A percentile compares a stretch with the other conserved stretches of the same genome.
Evolutionary conservation across 2,329 filamentous ascomycete species (phyloP).

Genomic region (Trichoderma sp.): DNA sequence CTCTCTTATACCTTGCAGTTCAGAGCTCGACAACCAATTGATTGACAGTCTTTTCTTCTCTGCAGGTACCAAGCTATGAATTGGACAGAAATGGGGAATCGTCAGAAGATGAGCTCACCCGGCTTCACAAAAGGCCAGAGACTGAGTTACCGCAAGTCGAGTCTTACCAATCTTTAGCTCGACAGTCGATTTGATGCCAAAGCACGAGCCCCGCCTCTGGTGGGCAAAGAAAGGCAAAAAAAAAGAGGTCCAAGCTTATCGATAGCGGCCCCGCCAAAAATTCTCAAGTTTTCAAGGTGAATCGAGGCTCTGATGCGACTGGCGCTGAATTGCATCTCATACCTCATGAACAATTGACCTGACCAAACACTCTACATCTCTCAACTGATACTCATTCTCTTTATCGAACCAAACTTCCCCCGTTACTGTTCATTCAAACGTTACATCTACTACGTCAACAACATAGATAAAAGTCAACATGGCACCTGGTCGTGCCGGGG

Average conservation of each 20-base stretch:
- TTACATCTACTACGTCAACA: background rate
- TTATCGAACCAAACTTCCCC: background rate
- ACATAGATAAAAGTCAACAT: conserved; percentile 34
- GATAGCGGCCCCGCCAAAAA: conserved; percentile 39
- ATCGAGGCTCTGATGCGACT: conserved; percentile 19
- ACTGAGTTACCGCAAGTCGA: background rate
- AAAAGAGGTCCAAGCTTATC: conserved; percentile 33
- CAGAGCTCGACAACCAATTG: background rate
- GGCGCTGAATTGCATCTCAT: conserved; percentile 5
- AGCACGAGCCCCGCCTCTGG: conserved; percentile 33
- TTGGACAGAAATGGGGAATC: no score
- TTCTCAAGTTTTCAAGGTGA: conserved; percentile 31
- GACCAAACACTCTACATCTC: no score
- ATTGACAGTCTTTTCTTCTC: background rate
- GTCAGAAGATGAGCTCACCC: background rate
- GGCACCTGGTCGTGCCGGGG: conserved; percentile 45
- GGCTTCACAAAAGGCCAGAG: background rate
- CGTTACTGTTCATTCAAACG: background rate
- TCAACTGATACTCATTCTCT: no score
- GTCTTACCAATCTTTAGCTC: conserved; percentile 20
- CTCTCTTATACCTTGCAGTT: background rate
- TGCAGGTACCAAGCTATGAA: background rate
- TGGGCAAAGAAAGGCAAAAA: conserved; percentile 8
- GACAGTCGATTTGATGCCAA: conserved; percentile 16
- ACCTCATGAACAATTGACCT: background rate